A percentile compares a stretch with the other conserved stretches of the same genome.
These are phyloP conservation scores for Yarrowia osloensis DNA, from an alignment of 805 yeast species.

Conservation along the genomic window DNA sequence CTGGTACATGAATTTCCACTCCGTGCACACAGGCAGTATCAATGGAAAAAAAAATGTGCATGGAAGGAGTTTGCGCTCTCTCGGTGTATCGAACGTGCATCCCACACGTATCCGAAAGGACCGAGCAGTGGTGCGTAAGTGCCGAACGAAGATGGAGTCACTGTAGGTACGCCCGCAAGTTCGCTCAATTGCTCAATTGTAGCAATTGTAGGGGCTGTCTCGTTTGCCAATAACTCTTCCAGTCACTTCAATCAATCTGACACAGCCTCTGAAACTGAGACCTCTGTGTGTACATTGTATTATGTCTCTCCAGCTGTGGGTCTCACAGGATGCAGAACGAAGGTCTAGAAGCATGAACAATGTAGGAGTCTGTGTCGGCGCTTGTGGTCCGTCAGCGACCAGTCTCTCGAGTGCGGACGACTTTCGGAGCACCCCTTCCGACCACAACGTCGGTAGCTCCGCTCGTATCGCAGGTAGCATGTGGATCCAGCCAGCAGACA, in stretches of 20 bases:
- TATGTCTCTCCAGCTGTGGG: not conserved
- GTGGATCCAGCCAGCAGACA: not conserved
- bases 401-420: too few relatives aligned
- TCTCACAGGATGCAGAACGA: conserved; percentile 9
- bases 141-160: too few relatives aligned
- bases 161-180: too few relatives aligned
- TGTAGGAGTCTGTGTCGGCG: not conserved
- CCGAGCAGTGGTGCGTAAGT: too few relatives aligned
- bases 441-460: too few relatives aligned
- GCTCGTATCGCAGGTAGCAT: not conserved
- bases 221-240: too few relatives aligned
- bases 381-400: not conserved
- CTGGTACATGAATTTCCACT: not conserved
- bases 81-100: not conserved
- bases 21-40: not conserved
- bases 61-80: conserved; percentile 12
- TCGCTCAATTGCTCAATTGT: too few relatives aligned
- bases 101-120: not conserved
- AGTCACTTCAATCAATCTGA: too few relatives aligned
- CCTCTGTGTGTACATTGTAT: not conserved
- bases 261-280: not conserved
- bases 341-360: conserved; percentile 17
- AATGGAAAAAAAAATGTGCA: conserved; percentile 2
- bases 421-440: too few relatives aligned
- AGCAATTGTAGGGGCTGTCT: too few relatives aligned